Base-by-base conservation (phyloP, 176 grass and related monocot genomes). In the Areca catechu region DNA sequence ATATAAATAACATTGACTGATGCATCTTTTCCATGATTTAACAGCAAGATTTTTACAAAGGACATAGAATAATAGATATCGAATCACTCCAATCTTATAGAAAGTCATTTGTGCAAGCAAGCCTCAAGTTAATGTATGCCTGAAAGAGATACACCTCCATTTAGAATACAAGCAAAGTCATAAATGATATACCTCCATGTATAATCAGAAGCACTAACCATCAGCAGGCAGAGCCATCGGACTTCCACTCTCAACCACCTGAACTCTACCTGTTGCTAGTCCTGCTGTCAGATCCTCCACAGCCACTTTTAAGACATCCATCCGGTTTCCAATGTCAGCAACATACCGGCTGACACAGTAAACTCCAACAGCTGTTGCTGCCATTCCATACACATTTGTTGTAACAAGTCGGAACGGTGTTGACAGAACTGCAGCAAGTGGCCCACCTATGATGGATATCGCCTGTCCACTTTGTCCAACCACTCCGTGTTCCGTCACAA, bases 401-500 rank as follows among this genome's bases (percentile, higher is more conserved):
- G 70, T 72, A 16, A 72, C 23, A 19, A 72, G 70, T 12, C 58
- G 48, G 49, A 72, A 48, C 0, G 70, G 70, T 1, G 58, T 62
- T 9, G 70, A 72, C 4, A 72, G 7, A 15, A 23, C 70, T 24
- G 70, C 70, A 48, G 70, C 58, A 17, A 72, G 49, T 19, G 70
- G 70, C 27, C 58, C 70, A 0, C 70, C 70, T 5, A 72, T 72
- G 19, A 54, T 50, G 5, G 70, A 72, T 48, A 72, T 72, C 16
- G 70, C 49, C 75, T 85, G 86, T 17, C 82, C 82, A 7, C 86
- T 90, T 58, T 83, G 81, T 22, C 86, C 86, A 2, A 90, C 71
- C 1, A 67, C 77, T 20, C 80, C 73, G 16, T 60, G 65, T 54
- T 79, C 77, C 1, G 75, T 78, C 7, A 85, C 78, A 51, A 90